Percentiles rank a stretch among this genome's conserved stretches.
Evolutionary conservation across 2,329 filamentous ascomycete species (phyloP).

Genomic region (Neofusicoccum ribis): DNA sequence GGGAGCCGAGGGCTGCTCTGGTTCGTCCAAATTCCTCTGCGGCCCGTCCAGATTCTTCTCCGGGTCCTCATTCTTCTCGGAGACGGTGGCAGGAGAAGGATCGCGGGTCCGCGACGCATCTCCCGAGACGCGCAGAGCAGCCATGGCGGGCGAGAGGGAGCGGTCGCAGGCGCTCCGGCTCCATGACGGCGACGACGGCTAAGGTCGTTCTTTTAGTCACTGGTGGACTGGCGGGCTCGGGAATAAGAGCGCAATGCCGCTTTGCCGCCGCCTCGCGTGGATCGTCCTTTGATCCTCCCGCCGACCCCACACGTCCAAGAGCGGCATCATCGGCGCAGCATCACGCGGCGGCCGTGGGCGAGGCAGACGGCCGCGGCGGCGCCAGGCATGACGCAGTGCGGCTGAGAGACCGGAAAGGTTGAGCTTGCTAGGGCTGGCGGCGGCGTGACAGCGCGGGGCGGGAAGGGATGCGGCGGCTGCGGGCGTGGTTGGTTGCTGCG

Average conservation of each 20-base stretch:
- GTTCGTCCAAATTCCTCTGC: neutral
- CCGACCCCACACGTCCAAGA: conserved; percentile 1
- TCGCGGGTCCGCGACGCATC: neutral
- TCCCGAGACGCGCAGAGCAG: neutral
- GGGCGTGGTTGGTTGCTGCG: neutral
- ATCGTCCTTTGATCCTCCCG: conserved; percentile 10
- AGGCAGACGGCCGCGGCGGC: neutral
- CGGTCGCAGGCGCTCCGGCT: neutral
- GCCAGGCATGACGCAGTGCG: neutral
- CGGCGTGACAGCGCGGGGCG: neutral
- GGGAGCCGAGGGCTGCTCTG: neutral
- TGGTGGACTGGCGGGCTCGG: neutral
- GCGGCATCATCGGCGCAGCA: neutral
- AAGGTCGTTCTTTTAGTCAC: conserved; percentile 7
- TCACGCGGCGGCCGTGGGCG: neutral
- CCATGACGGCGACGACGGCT: neutral
- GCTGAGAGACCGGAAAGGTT: neutral
- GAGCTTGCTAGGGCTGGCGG: neutral
- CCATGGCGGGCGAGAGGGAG: neutral
- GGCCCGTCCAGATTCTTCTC: conserved; percentile 9
- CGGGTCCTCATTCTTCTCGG: neutral
- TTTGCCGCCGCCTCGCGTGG: neutral
- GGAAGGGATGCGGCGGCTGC: neutral
- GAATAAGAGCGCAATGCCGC: neutral
- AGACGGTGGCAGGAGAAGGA: neutral